Base-by-base conservation (phyloP, 78 protist species). In the Isochrysis galbana region DNA sequence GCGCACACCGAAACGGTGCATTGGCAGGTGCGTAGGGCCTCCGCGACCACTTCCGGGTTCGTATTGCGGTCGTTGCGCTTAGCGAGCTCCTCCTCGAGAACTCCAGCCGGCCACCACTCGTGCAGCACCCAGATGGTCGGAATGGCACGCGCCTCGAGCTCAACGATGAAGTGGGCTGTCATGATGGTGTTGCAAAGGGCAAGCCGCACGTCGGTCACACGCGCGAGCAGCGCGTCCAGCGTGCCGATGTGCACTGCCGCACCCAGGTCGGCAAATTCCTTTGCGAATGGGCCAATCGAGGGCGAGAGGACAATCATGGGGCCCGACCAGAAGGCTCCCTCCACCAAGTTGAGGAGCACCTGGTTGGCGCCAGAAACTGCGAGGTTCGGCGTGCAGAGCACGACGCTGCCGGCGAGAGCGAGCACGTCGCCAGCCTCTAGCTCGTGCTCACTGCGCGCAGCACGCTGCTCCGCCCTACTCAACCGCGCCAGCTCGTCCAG, bases 211-310 rank as follows among this genome's bases (percentile, higher is more conserved):
- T 69, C 77, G 34, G 38, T 23, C 36, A 69, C 26, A 14, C 26
- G 14, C 77, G 10, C 14, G 34, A 69, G 7, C 7, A 69, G 26
- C 38, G 19, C 77, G 77, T 69, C 34, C 36, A 69, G 77, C 77
- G 19, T n/a, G 14, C 77, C 77, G 29, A 69, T 69, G 77, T 19
- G 21, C 38, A 69, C 77, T 5, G 77, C 77, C 34, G 26, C 77
- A n/a, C 77, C 77, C 38, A 69, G 77, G 21, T 69, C 77, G 21
- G 77, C 77, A n/a, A 69, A 69, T n/a, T 69, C 77, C 77, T 69
- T 69, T 14, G 36, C 77, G 77, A 69, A 69, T 5, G 77, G 77
- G 19, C 77, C 21, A 23, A 69, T n/a, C 10, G 34, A 22, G 77
- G 77, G 77, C 7, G 77, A 69, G 34, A 69, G 21, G 77, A 69